phyloP scores from a whole-genome alignment of 75 land plant species.

The Picea sitchensis region DNA sequence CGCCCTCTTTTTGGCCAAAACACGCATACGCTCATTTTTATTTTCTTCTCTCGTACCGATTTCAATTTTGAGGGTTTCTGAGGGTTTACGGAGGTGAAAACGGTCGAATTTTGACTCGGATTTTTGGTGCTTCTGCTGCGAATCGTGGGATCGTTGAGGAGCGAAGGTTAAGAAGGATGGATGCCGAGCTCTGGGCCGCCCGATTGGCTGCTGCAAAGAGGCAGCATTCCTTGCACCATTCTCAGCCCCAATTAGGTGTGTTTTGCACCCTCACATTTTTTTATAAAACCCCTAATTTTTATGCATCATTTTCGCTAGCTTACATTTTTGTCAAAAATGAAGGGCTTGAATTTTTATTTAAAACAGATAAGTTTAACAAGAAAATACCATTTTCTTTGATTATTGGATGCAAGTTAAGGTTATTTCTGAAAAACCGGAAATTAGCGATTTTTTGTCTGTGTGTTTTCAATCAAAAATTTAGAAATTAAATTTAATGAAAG shows the following conservation, averaged over 20 bases:
- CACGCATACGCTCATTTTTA: background rate
- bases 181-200: constrained; percentile 84
- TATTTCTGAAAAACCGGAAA: too few species aligned
- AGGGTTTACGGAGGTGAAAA: background rate
- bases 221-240: constrained; percentile 66
- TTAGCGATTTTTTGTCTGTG: too few species aligned
- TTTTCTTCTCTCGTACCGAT: background rate
- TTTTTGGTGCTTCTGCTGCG: background rate
- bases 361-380: too few species aligned
- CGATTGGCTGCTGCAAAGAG: constrained; percentile 84
- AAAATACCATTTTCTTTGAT: too few species aligned
- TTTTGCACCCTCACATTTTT: background rate
- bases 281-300: background rate
- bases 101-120: background rate
- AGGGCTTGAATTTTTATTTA: too few species aligned
- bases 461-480: too few species aligned
- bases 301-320: too few species aligned
- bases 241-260: constrained; percentile 16
- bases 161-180: constrained; percentile 19
- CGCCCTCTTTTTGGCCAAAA: background rate
- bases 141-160: constrained; percentile 9
- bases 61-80: background rate
- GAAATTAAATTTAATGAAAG: too few species aligned
- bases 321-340: too few species aligned
- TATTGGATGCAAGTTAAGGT: too few species aligned